Conservation (phyloP, 2,329 filamentous ascomycete genomes). For the Penicillium italicum region DNA sequence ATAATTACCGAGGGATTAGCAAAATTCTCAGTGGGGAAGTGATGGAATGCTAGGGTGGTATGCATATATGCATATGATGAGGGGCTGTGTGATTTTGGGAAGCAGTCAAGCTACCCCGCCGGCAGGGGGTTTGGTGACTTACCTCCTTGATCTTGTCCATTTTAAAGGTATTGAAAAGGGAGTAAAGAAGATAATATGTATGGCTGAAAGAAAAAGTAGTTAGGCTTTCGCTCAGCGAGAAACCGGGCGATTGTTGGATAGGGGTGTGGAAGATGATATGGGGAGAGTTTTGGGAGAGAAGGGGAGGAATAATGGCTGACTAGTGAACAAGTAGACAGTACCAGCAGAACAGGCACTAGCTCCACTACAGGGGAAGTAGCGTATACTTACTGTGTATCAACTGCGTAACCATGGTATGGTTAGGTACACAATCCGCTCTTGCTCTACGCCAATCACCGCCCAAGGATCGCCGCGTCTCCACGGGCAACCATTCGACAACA, state of each 20-base stretch:
- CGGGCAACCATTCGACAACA: constrained; percentile 39
- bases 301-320: constrained; percentile 17
- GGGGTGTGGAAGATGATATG: constrained; percentile 8
- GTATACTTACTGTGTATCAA: constrained; percentile 14
- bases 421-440: constrained; percentile 11
- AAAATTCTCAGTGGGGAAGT: constrained; percentile 2
- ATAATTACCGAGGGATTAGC: constrained; percentile 39
- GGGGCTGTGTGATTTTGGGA: constrained; percentile 23
- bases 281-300: constrained; percentile 22
- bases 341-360: neutral
- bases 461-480: constrained; percentile 33
- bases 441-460: constrained; percentile 18
- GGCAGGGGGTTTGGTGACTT: constrained; percentile 45
- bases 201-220: constrained; percentile 31
- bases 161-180: constrained; percentile 38
- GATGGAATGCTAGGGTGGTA: constrained; percentile 17
- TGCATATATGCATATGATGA: constrained; percentile 15
- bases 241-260: constrained; percentile 20
- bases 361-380: constrained; percentile 12
- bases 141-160: constrained; percentile 94
- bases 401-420: constrained; percentile 4
- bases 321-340: constrained; percentile 13
- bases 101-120: constrained; percentile 41
- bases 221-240: constrained; percentile 41
- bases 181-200: constrained; percentile 23